Evolutionary conservation across 2,329 filamentous ascomycete genomes (phyloP).

Genomic region (Diaporthe longicolla): DNA sequence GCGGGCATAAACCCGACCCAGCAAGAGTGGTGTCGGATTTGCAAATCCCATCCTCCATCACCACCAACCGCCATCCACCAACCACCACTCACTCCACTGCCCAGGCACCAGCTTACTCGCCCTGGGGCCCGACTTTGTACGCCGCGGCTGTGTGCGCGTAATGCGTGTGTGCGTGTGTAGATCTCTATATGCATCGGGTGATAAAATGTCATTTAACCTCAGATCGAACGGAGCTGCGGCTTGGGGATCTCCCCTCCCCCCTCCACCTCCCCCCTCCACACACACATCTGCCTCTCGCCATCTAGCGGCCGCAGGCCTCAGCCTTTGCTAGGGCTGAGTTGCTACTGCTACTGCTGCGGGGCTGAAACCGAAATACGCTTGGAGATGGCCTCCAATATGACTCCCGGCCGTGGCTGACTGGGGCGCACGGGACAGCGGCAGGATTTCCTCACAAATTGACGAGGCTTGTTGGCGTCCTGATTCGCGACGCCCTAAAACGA

Average conservation of each 20-base stretch:
- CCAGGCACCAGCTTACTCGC: conserved; percentile 28
- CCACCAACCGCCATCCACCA: background rate
- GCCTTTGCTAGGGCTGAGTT: conserved; percentile 31
- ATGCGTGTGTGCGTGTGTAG: background rate
- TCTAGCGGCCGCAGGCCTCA: conserved; percentile 26
- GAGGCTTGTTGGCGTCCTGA: background rate
- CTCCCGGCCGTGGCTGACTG: conserved; percentile 10
- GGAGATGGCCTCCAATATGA: background rate
- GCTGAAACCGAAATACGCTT: conserved; percentile 19
- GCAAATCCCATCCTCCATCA: conserved; percentile 5
- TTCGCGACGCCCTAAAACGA: conserved; percentile 2
- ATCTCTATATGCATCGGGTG: background rate
- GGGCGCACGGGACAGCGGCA: conserved; percentile 11
- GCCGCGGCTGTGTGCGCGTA: conserved; percentile 6
- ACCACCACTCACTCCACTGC: background rate
- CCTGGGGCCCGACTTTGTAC: background rate
- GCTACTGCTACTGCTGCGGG: background rate
- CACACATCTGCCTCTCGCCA: background rate
- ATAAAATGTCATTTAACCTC: conserved; percentile 5
- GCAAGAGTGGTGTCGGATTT: background rate
- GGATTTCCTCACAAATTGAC: background rate
- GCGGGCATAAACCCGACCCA: conserved; percentile 24
- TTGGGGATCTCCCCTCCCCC: conserved; percentile 16
- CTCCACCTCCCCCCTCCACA: too few relatives aligned
- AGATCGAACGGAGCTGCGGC: conserved; percentile 12